phyloP scores from a whole-genome alignment of 257 asterid genomes.

The Solanum commersonii region DNA sequence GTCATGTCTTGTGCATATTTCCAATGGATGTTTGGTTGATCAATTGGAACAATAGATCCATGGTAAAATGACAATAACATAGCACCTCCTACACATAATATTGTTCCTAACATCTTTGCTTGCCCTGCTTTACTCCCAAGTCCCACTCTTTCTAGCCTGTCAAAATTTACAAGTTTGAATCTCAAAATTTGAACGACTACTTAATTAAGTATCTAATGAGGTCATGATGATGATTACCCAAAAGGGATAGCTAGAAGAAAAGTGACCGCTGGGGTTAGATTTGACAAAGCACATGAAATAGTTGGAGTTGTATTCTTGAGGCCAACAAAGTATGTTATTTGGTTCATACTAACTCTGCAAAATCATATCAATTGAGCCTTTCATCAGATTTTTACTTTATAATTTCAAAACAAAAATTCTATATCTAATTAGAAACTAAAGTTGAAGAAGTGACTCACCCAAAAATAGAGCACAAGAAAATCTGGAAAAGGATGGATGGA shows the following conservation, averaged over 20 bases:
- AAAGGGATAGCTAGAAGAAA: conserved; percentile 66
- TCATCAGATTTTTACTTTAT: neutral
- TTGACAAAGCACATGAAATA: conserved; percentile 71
- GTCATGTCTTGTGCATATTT: conserved; percentile 41
- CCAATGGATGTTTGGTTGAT: conserved; percentile 60
- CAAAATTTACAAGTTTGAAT: too few species aligned
- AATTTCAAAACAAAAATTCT: neutral
- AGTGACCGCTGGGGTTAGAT: conserved; percentile 71
- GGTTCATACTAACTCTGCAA: conserved; percentile 73
- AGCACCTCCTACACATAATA: conserved; percentile 72
- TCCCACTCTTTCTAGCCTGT: conserved; percentile 59
- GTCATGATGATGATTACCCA: conserved; percentile 26
- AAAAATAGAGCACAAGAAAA: conserved; percentile 59
- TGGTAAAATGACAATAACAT: conserved; percentile 58
- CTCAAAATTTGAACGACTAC: neutral
- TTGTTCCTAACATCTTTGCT: conserved; percentile 63
- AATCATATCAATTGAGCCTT: neutral
- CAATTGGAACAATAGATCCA: conserved; percentile 39
- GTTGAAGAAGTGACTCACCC: conserved; percentile 39
- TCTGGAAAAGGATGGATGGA: conserved; percentile 46
- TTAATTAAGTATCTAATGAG: neutral
- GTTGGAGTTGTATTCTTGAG: conserved; percentile 85
- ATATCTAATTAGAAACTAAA: neutral
- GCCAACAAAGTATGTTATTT: conserved; percentile 76
- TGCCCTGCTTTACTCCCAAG: conserved; percentile 51